Percentiles rank a stretch among this genome's conserved stretches.
Evolutionary conservation across 331 rosid genomes (phyloP).

Genomic region (Malus hybrid): DNA sequence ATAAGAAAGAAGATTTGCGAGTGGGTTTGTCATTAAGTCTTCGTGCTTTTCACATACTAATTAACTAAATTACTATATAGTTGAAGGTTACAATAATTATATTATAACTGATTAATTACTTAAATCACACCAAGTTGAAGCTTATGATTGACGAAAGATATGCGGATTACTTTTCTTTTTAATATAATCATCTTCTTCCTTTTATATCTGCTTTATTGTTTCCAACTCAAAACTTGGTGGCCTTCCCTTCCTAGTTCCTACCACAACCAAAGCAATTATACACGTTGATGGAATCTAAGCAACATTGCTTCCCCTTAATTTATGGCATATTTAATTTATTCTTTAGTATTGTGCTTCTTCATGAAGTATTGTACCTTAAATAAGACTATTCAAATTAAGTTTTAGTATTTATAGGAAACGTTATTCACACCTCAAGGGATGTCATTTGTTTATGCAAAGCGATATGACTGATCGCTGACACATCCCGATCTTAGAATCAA

Average conservation of each 20-base stretch:
- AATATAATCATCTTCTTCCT: background rate
- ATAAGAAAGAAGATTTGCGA: conserved; percentile 2
- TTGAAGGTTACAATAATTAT: conserved; percentile 12
- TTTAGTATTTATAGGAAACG: background rate
- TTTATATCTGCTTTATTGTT: conserved; percentile 5
- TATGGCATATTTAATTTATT: conserved; percentile 2
- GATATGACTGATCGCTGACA: background rate
- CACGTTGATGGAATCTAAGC: conserved; percentile 22
- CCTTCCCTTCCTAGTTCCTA: background rate
- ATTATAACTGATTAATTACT: conserved; percentile 7
- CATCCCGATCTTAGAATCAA: too few relatives aligned
- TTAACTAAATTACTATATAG: conserved; percentile 4
- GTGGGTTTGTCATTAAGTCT: conserved; percentile 6
- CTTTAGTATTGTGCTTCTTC: background rate
- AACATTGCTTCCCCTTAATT: conserved; percentile 18
- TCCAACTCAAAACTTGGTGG: conserved; percentile 16
- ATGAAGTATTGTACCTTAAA: conserved; percentile 3
- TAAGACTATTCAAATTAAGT: background rate
- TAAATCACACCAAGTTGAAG: conserved; percentile 12
- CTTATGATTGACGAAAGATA: conserved; percentile 15
- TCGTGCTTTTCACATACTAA: background rate
- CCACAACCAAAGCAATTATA: conserved; percentile 3
- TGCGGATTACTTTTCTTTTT: conserved; percentile 1
- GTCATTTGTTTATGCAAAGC: background rate
- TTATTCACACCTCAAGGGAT: background rate